Percentiles rank a stretch among this genome's conserved stretches.
Evolutionary conservation across 305 asterid genomes (phyloP).

Genomic region (Rubia balearica): DNA sequence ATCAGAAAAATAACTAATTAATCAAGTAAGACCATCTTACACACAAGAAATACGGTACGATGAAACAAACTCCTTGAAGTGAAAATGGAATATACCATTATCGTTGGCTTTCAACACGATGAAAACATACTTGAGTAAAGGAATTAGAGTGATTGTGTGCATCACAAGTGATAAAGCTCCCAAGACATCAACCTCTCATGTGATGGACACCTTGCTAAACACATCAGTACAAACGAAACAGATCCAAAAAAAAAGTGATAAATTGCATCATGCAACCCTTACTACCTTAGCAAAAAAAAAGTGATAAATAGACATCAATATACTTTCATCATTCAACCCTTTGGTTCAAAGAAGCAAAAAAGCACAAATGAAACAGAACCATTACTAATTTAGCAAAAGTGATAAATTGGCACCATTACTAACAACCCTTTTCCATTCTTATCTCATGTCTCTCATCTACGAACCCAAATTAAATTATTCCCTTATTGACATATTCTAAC

Average conservation of each 20-base stretch:
- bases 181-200: slow-evolving; percentile 77
- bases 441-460: too few species aligned
- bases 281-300: too few species aligned
- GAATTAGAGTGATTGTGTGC: slow-evolving; percentile 87
- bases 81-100: slow-evolving; percentile 44
- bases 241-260: too few species aligned
- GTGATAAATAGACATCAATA: too few species aligned
- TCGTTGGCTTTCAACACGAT: slow-evolving; percentile 94
- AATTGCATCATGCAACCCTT: too few species aligned
- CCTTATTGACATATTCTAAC: not conserved
- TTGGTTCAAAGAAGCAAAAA: too few species aligned
- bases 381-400: too few species aligned
- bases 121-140: slow-evolving; percentile 73
- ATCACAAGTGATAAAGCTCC: slow-evolving; percentile 86
- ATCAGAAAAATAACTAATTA: slow-evolving; percentile 24
- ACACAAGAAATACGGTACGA: slow-evolving; percentile 8
- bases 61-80: not conserved
- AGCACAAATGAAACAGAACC: too few species aligned
- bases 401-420: too few species aligned
- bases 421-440: too few species aligned
- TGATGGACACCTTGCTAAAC: slow-evolving; percentile 82
- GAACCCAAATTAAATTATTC: too few species aligned
- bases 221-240: slow-evolving; percentile 65
- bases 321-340: too few species aligned
- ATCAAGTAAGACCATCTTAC: slow-evolving; percentile 7